A percentile compares a stretch with the other conserved stretches of the same genome.
Conservation (phyloP, 2,329 filamentous ascomycete species). For the Epichloe coenophiala region DNA sequence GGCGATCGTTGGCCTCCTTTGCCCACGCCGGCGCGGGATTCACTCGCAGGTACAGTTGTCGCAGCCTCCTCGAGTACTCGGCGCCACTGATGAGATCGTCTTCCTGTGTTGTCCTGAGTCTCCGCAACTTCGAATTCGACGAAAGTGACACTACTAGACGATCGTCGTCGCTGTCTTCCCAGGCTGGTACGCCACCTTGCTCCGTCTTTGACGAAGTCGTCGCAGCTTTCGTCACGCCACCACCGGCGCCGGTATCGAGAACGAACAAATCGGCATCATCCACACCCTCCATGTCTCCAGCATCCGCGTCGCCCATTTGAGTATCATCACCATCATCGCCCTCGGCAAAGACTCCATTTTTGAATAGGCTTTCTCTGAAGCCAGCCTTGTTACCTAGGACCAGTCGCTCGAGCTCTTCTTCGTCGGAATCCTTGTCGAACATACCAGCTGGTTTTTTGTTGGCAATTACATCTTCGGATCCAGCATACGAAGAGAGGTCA, state of each 20-base stretch:
- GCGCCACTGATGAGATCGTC: slow-evolving; percentile 79
- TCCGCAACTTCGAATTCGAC: slow-evolving; percentile 56
- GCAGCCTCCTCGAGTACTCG: slow-evolving; percentile 70
- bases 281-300: slow-evolving; percentile 42
- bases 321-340: slow-evolving; percentile 29
- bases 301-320: slow-evolving; percentile 28
- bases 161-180: slow-evolving; percentile 96
- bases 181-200: slow-evolving; percentile 43
- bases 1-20: slow-evolving; percentile 33
- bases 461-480: slow-evolving; percentile 14
- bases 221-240: slow-evolving; percentile 14
- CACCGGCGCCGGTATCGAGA: slow-evolving; percentile 52
- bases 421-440: slow-evolving; percentile 63
- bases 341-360: slow-evolving; percentile 9
- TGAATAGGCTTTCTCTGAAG: slow-evolving; percentile 62
- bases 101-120: slow-evolving; percentile 64
- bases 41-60: slow-evolving; percentile 57
- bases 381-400: slow-evolving; percentile 80
- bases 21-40: slow-evolving; percentile 51
- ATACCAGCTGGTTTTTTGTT: slow-evolving; percentile 17
- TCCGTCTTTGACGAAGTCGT: slow-evolving; percentile 11
- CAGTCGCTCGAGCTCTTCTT: slow-evolving; percentile 74
- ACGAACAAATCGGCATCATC: slow-evolving; percentile 79
- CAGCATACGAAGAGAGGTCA: slow-evolving; percentile 15
- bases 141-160: slow-evolving; percentile 72